phyloP scores from a whole-genome alignment of 1,284 basidiomycete genomes.

The Gymnopus androsaceus region DNA sequence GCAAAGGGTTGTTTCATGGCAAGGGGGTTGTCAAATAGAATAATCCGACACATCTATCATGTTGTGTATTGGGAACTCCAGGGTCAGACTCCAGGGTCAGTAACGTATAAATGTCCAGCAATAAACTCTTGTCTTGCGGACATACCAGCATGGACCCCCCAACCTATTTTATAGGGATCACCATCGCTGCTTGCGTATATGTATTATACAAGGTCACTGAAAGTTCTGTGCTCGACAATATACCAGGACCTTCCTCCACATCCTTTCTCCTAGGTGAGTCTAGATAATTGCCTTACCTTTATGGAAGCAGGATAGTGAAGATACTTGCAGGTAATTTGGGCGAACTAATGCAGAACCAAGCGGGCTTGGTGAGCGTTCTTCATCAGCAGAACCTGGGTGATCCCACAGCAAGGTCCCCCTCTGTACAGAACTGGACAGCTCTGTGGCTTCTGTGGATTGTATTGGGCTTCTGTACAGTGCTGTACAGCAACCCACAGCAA shows the following conservation, averaged over 20 bases:
- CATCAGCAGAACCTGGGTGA: too few species aligned
- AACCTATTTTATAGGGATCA: neutral
- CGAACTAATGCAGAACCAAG: conserved; percentile 13
- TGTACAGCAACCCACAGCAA: too few species aligned
- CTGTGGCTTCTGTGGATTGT: too few species aligned
- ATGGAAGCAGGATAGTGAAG: neutral
- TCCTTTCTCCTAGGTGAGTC: conserved; percentile 10
- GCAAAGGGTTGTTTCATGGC: too few species aligned
- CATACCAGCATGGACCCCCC: neutral
- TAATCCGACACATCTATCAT: too few species aligned
- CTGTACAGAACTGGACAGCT: too few species aligned
- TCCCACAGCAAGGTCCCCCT: too few species aligned
- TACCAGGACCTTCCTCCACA: conserved; percentile 12
- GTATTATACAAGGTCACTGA: conserved; percentile 10
- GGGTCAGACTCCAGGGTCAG: too few species aligned
- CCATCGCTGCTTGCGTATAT: neutral
- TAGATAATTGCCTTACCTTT: neutral
- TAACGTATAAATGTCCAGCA: neutral
- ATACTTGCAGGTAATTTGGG: conserved; percentile 6
- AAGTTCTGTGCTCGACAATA: neutral
- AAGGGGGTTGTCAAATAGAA: too few species aligned
- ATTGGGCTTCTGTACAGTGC: too few species aligned
- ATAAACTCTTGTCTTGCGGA: neutral
- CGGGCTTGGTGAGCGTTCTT: conserved; percentile 12
- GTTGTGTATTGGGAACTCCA: too few species aligned